A percentile compares a stretch with the other conserved stretches of the same genome.
These are phyloP conservation scores for Ustilago crameri DNA, from an alignment of 1,284 basidiomycete species.

Conservation along the genomic window DNA sequence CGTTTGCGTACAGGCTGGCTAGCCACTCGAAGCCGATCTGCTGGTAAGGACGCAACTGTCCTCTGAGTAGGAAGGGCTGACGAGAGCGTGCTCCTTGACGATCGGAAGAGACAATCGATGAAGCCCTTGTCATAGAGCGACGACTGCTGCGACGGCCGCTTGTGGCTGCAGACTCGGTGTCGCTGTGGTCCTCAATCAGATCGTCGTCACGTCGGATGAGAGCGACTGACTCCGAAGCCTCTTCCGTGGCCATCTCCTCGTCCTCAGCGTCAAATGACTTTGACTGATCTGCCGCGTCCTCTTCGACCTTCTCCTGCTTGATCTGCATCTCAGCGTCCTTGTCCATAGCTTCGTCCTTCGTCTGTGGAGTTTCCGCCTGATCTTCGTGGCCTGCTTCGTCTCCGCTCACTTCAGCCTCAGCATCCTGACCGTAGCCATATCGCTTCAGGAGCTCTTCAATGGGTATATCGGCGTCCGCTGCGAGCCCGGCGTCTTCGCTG, in stretches of 20 bases:
- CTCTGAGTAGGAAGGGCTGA: constrained; percentile 84
- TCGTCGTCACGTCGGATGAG: constrained; percentile 62
- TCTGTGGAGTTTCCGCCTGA: constrained; percentile 5
- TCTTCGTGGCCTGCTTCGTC: constrained; percentile 10
- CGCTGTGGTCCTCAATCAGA: constrained; percentile 25
- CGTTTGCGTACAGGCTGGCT: constrained; percentile 84
- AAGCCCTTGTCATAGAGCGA: constrained; percentile 45
- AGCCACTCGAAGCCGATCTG: constrained; percentile 95
- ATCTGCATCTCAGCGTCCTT: background rate
- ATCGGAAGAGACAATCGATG: constrained; percentile 69
- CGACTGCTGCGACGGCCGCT: constrained; percentile 30
- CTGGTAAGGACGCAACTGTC: constrained; percentile 90
- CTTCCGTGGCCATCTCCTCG: constrained; percentile 37
- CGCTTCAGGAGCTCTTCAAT: constrained; percentile 72
- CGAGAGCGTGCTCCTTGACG: constrained; percentile 64
- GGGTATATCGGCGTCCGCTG: constrained; percentile 72
- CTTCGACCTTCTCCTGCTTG: constrained; percentile 16
- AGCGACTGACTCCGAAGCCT: constrained; percentile 12
- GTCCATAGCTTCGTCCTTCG: background rate
- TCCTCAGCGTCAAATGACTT: constrained; percentile 13
- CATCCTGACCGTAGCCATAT: constrained; percentile 69
- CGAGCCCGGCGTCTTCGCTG: constrained; percentile 71
- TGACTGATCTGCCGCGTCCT: constrained; percentile 1
- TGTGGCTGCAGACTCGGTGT: constrained; percentile 37
- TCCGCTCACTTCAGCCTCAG: constrained; percentile 16